Evolutionary conservation across 768 basidiomycete genomes (phyloP).

Genomic region (Jaapia argillacea): DNA sequence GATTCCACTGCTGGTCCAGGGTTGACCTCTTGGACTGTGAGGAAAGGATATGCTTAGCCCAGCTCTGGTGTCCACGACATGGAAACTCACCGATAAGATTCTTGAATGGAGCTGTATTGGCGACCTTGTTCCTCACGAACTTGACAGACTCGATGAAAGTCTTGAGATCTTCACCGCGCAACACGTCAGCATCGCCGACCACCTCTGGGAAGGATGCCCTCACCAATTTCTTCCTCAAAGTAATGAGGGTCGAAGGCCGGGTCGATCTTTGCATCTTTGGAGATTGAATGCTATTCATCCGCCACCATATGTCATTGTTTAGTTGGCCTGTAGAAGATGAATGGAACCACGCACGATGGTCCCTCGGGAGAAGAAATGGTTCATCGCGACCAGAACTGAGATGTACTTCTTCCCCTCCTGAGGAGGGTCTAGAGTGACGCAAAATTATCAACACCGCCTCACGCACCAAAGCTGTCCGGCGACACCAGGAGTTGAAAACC

Average conservation of each 20-base stretch:
- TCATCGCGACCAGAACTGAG: constrained; percentile 12
- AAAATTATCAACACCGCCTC: not conserved
- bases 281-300: constrained; percentile 13
- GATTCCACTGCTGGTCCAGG: constrained; percentile 19
- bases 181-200: not conserved
- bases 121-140: constrained; percentile 12
- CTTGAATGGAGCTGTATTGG: constrained; percentile 12
- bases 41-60: not conserved
- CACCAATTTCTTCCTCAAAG: constrained; percentile 19
- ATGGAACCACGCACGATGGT: constrained; percentile 15
- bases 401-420: constrained; percentile 16
- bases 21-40: constrained; percentile 14
- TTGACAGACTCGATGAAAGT: constrained; percentile 14
- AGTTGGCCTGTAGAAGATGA: not conserved
- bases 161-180: constrained; percentile 15
- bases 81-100: constrained; percentile 7
- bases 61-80: not conserved
- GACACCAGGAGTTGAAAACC: not conserved
- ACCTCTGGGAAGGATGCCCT: not conserved
- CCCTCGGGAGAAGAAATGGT: constrained; percentile 20
- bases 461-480: not conserved
- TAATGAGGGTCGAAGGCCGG: constrained; percentile 20
- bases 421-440: constrained; percentile 4
- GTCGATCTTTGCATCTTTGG: constrained; percentile 12
- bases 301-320: not conserved